Percentiles rank a stretch among this genome's conserved stretches.
phyloP scores from a whole-genome alignment of 2,329 filamentous ascomycete genomes.

The Paraconiothyrium sp. region DNA sequence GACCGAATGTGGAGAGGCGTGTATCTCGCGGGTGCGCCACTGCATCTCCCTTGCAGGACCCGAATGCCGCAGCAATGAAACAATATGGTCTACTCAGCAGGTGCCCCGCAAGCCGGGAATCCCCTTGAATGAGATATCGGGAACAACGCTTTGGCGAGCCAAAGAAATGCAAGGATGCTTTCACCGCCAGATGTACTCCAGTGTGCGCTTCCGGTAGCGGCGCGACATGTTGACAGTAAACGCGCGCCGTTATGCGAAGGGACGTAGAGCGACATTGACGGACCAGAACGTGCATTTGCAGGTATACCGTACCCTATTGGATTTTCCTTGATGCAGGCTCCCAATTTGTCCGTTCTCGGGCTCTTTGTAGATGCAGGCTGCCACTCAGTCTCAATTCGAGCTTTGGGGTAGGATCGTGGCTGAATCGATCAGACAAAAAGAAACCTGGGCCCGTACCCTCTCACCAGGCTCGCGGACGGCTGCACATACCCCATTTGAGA shows the following conservation, averaged over 20 bases:
- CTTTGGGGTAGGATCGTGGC: slow-evolving; percentile 35
- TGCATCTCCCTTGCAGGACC: slow-evolving; percentile 12
- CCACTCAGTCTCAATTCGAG: slow-evolving; percentile 30
- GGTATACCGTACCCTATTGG: slow-evolving; percentile 12
- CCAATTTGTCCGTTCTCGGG: slow-evolving; percentile 13
- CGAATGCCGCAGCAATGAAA: slow-evolving; percentile 16
- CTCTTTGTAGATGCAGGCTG: slow-evolving; percentile 25
- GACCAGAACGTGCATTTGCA: slow-evolving; percentile 37
- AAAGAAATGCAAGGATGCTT: slow-evolving; percentile 18
- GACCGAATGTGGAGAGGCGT: slow-evolving; percentile 6
- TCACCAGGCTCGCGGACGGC: slow-evolving; percentile 36
- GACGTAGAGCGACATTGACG: slow-evolving; percentile 36
- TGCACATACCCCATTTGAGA: slow-evolving; percentile 32
- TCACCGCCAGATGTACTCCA: slow-evolving; percentile 28
- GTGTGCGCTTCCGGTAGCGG: slow-evolving; percentile 25
- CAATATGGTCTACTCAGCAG: slow-evolving; percentile 7
- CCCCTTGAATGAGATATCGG: slow-evolving; percentile 11
- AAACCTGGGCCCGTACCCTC: slow-evolving; percentile 28
- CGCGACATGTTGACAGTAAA: slow-evolving; percentile 28
- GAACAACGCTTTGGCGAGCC: slow-evolving; percentile 5
- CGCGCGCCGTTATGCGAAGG: slow-evolving; percentile 23
- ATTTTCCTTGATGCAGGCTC: slow-evolving; percentile 23
- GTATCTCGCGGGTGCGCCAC: slow-evolving; percentile 8
- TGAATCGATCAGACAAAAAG: slow-evolving; percentile 28
- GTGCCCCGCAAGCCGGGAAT: slow-evolving; percentile 9